Evolutionary conservation across 257 asterid species (phyloP).

Genomic region (Nicotiana otophora): DNA sequence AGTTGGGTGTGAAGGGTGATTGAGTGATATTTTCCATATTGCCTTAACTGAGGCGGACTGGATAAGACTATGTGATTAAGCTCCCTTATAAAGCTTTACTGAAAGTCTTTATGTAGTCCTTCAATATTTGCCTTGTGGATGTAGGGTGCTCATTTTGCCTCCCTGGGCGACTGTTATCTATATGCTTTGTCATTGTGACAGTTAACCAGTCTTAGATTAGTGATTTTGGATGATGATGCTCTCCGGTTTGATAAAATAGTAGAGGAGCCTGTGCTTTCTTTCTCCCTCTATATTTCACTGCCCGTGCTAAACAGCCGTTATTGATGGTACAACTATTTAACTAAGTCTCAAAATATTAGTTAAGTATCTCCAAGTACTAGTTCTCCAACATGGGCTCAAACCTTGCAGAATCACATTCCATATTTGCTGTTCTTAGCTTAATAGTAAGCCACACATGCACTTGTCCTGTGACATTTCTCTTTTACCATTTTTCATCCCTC

Average conservation of each 20-base stretch:
- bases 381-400: background rate
- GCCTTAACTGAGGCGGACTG: background rate
- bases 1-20: background rate
- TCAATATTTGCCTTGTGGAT: background rate
- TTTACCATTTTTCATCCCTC: background rate
- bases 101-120: background rate
- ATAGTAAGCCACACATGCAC: background rate
- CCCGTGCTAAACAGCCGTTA: background rate
- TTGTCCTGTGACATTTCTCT: background rate
- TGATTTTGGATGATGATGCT: background rate
- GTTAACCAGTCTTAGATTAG: background rate
- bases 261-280: background rate
- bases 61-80: background rate
- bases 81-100: background rate
- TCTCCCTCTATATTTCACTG: background rate
- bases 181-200: background rate
- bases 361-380: background rate
- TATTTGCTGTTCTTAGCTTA: background rate
- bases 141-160: background rate
- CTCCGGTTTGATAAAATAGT: background rate
- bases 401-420: background rate
- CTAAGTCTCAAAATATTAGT: background rate
- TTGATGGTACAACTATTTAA: background rate
- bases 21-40: background rate
- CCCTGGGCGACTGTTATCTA: background rate